Percentiles rank a stretch among this genome's conserved stretches.
Conservation (phyloP, 192 early-diverging fungal species). For the Backusella australiensis region DNA sequence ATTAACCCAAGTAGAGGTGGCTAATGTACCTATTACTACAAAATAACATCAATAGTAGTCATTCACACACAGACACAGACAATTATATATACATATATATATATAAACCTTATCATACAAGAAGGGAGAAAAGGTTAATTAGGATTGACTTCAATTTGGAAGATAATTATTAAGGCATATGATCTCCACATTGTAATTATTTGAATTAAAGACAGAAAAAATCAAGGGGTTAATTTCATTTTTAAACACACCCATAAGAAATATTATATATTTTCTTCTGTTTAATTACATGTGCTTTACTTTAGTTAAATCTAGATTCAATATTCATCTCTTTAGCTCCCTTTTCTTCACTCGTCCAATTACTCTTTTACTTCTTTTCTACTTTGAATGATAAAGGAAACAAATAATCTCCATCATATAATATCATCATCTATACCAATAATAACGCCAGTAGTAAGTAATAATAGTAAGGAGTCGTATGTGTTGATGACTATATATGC, state of each 20-base stretch:
- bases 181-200: background rate
- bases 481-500: background rate
- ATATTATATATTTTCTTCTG: background rate
- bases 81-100: background rate
- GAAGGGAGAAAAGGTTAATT: background rate
- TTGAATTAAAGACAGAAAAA: slow-evolving; percentile 1
- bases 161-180: background rate
- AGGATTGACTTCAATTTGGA: background rate
- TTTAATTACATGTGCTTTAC: background rate
- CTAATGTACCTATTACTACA: background rate
- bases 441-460: background rate
- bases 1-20: background rate
- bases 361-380: background rate
- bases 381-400: background rate
- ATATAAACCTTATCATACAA: no score
- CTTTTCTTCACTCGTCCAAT: background rate
- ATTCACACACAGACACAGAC: background rate
- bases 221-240: slow-evolving; percentile 5
- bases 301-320: background rate
- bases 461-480: background rate
- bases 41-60: background rate
- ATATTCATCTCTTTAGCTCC: background rate
- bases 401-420: background rate
- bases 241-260: slow-evolving; percentile 1
- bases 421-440: background rate